Conservation (phyloP, 2,329 filamentous ascomycete species). For the Escovopsis sp. region DNA sequence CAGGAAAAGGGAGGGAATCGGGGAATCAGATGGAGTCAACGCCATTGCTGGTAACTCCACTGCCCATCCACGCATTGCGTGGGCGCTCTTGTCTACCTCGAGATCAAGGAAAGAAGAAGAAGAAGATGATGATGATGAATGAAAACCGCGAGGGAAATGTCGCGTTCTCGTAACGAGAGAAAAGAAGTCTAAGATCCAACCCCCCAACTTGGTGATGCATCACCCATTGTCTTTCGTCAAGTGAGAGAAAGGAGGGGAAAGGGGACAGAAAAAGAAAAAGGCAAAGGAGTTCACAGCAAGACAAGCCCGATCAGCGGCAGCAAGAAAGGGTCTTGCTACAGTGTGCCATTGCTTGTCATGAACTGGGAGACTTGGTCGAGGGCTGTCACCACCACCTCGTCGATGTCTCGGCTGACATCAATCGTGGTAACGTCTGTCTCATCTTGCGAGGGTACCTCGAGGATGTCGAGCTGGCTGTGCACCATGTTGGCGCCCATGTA, state of each 20-base stretch:
- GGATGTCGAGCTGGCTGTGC: slow-evolving; percentile 70
- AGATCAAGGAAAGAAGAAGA: not conserved
- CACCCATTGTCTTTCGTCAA: not conserved
- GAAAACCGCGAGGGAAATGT: not conserved
- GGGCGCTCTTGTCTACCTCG: not conserved
- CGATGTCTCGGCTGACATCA: slow-evolving; percentile 45
- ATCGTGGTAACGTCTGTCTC: slow-evolving; percentile 60
- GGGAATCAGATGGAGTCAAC: too few relatives aligned
- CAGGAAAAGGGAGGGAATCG: too few relatives aligned
- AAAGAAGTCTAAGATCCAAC: not conserved
- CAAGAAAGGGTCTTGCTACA: not conserved
- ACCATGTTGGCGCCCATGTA: slow-evolving; percentile 98
- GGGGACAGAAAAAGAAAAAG: not conserved
- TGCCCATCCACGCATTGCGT: not conserved
- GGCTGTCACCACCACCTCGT: slow-evolving; percentile 47
- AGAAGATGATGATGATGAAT: not conserved
- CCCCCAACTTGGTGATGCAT: too few relatives aligned
- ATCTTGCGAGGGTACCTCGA: slow-evolving; percentile 65
- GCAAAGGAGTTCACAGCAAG: not conserved
- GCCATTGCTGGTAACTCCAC: too few relatives aligned
- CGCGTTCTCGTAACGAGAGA: not conserved
- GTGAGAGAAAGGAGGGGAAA: not conserved
- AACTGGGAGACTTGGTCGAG: slow-evolving; percentile 41
- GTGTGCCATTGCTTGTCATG: slow-evolving; percentile 20
- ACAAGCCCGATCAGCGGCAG: not conserved